Conservation (phyloP, 257 asterid species). For the Penstemon davidsonii region DNA sequence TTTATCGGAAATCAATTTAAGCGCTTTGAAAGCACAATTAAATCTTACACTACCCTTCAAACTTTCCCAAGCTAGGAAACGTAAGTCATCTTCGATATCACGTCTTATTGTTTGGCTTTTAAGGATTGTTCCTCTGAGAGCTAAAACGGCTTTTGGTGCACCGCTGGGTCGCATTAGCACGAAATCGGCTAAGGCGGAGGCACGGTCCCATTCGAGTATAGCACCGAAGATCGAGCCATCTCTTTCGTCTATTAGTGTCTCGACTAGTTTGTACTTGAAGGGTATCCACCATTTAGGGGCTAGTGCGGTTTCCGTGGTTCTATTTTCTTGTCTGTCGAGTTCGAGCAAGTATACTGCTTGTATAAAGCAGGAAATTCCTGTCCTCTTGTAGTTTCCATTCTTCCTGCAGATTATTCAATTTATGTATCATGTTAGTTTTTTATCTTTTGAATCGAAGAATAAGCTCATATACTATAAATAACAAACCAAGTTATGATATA, state of each 20-base stretch:
- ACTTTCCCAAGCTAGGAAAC: constrained; percentile 92
- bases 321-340: constrained; percentile 85
- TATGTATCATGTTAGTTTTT: neutral
- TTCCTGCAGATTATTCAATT: constrained; percentile 54
- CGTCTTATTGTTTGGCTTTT: constrained; percentile 77
- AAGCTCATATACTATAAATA: too few relatives aligned
- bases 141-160: constrained; percentile 88
- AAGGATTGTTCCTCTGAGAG: constrained; percentile 87
- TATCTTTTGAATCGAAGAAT: too few relatives aligned
- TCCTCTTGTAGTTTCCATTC: constrained; percentile 78
- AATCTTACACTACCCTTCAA: constrained; percentile 86
- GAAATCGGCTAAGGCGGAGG: constrained; percentile 81
- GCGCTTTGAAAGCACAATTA: constrained; percentile 48
- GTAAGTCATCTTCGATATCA: constrained; percentile 84
- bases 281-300: constrained; percentile 99
- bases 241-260: constrained; percentile 73
- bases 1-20: constrained; percentile 54
- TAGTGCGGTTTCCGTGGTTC: constrained; percentile 66
- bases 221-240: constrained; percentile 96
- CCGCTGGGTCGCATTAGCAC: constrained; percentile 77
- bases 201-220: constrained; percentile 91
- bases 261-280: constrained; percentile 76
- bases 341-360: constrained; percentile 96
- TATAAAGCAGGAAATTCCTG: constrained; percentile 86
- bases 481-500: too few relatives aligned